phyloP scores from a whole-genome alignment of 192 early-diverging fungal genomes.

The Spizellomyces sp. region DNA sequence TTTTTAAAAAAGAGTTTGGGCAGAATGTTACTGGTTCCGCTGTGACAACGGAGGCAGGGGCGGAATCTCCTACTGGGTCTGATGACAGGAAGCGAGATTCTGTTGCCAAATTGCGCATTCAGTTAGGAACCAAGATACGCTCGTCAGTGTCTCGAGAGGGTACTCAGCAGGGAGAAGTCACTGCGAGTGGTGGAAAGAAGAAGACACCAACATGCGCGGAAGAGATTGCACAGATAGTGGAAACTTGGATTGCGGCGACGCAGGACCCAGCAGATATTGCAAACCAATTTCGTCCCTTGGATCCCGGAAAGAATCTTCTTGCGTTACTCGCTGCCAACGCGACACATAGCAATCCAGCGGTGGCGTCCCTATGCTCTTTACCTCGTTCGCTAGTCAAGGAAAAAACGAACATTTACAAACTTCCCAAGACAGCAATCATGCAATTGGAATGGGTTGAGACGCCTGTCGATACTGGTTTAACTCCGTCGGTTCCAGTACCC shows the following conservation, averaged over 20 bases:
- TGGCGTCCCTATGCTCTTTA: neutral
- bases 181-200: neutral
- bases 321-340: neutral
- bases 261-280: neutral
- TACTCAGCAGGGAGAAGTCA: neutral
- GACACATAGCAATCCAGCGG: neutral
- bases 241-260: neutral
- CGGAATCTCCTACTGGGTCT: too few relatives aligned
- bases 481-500: neutral
- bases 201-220: neutral
- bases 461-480: neutral
- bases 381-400: neutral
- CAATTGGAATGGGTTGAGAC: neutral
- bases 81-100: too few relatives aligned
- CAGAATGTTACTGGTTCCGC: too few relatives aligned
- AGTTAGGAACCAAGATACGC: too few relatives aligned
- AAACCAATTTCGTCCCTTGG: neutral
- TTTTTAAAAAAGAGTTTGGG: too few relatives aligned
- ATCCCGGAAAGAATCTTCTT: neutral
- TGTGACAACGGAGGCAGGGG: too few relatives aligned
- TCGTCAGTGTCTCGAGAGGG: too few relatives aligned
- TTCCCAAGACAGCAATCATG: neutral
- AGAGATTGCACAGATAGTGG: neutral
- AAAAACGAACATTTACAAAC: neutral
- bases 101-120: too few relatives aligned